Percentiles rank a stretch among this genome's conserved stretches.
These are phyloP conservation scores for Pseudonitzschia delicatissima DNA, from an alignment of 108 stramenopile species.

Conservation along the genomic window DNA sequence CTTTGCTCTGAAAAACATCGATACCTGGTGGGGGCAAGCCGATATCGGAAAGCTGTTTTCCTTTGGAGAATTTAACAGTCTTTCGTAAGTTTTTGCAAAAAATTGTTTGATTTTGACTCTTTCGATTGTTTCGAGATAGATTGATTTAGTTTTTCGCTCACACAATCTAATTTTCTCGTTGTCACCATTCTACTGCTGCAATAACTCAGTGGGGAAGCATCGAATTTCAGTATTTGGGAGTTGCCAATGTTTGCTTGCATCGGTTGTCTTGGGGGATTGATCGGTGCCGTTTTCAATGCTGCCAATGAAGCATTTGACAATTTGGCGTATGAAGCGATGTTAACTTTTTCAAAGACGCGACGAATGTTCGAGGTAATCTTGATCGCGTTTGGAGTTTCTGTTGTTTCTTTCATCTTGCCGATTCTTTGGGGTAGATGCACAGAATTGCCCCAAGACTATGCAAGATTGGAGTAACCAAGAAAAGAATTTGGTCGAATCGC, in stretches of 20 bases:
- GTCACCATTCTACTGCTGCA: background rate
- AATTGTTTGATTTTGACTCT: background rate
- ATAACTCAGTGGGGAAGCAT: slow-evolving; percentile 59
- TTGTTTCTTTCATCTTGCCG: slow-evolving; percentile 83
- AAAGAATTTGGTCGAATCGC: slow-evolving; percentile 83
- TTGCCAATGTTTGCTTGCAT: slow-evolving; percentile 83
- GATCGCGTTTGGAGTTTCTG: slow-evolving; percentile 70
- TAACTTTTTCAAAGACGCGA: slow-evolving; percentile 66
- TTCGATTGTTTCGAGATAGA: background rate
- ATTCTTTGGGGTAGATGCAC: slow-evolving; percentile 88
- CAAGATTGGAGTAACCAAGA: slow-evolving; percentile 96
- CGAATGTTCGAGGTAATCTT: slow-evolving; percentile 79
- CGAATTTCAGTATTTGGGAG: slow-evolving; percentile 94
- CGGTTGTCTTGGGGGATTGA: slow-evolving; percentile 91
- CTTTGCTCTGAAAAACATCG: slow-evolving; percentile 73
- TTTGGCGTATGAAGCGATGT: slow-evolving; percentile 88
- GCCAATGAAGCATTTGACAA: slow-evolving; percentile 83
- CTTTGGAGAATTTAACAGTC: slow-evolving; percentile 88
- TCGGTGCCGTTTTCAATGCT: slow-evolving; percentile 95
- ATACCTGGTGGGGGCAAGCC: slow-evolving; percentile 85
- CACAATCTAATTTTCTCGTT: background rate
- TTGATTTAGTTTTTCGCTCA: background rate
- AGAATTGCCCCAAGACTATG: slow-evolving; percentile 87
- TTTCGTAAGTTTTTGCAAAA: slow-evolving; percentile 36
- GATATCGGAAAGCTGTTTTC: slow-evolving; percentile 91